Evolutionary conservation across 345 rosid genomes (phyloP).

Genomic region (Limnanthes douglasii): DNA sequence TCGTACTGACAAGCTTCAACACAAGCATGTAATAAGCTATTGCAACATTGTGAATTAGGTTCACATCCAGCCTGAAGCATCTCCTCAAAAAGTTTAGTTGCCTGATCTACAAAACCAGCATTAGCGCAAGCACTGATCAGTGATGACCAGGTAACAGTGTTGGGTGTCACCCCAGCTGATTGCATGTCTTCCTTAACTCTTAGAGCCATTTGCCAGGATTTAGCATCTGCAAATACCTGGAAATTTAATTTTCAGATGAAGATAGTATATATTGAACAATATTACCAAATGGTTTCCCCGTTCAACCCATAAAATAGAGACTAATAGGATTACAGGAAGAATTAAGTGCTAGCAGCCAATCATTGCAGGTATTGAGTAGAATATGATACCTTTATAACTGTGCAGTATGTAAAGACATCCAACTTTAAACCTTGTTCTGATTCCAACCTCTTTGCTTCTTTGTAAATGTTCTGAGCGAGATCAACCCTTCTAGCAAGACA

Average conservation of each 20-base stretch:
- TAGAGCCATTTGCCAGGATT: conserved; percentile 81
- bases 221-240: conserved; percentile 87
- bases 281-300: neutral
- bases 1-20: conserved; percentile 84
- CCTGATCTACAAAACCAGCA: conserved; percentile 76
- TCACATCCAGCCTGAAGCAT: conserved; percentile 75
- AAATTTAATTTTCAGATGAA: conserved; percentile 1
- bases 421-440: conserved; percentile 44
- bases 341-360: conserved; percentile 3
- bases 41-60: conserved; percentile 80
- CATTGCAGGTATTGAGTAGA: neutral
- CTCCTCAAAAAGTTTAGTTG: conserved; percentile 61
- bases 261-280: neutral
- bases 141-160: conserved; percentile 76
- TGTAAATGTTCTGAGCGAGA: conserved; percentile 69
- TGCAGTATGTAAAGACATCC: conserved; percentile 86
- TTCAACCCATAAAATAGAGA: neutral
- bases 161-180: conserved; percentile 53
- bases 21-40: conserved; percentile 78
- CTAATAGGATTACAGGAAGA: conserved; percentile 5
- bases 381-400: conserved; percentile 58
- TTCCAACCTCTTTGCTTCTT: conserved; percentile 61
- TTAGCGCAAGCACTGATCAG: conserved; percentile 88
- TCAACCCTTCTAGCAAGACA: conserved; percentile 73
- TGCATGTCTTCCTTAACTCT: conserved; percentile 77